Conservation (phyloP, 1,284 basidiomycete genomes). For the Leccinum insolens region DNA sequence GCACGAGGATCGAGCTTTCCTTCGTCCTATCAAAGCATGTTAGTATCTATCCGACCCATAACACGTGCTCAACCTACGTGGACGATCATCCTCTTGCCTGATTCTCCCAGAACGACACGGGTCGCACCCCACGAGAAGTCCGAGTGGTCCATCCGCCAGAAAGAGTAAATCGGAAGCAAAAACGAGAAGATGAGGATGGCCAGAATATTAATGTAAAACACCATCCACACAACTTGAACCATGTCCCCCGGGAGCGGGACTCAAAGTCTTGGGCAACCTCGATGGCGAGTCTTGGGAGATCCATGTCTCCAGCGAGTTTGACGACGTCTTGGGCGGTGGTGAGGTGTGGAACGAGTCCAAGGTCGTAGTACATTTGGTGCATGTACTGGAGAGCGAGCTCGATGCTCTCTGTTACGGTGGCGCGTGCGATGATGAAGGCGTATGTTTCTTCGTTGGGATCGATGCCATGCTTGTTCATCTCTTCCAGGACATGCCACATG, state of each 20-base stretch:
- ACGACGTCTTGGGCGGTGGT: constrained; percentile 53
- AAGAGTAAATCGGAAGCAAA: too few species aligned
- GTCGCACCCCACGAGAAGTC: too few species aligned
- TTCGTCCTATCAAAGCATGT: too few species aligned
- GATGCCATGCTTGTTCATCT: constrained; percentile 54
- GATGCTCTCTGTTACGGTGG: constrained; percentile 50
- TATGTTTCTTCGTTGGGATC: constrained; percentile 56
- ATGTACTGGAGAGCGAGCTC: constrained; percentile 65
- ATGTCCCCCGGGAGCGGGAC: constrained; percentile 34
- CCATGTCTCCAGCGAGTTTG: constrained; percentile 47
- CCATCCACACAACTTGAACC: too few species aligned
- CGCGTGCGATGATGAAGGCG: constrained; percentile 53
- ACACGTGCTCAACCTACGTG: too few species aligned
- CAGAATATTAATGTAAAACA: too few species aligned
- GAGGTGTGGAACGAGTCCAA: constrained; percentile 51
- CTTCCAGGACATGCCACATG: constrained; percentile 38
- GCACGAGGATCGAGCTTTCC: too few species aligned
- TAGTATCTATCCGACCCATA: too few species aligned
- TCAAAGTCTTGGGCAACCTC: constrained; percentile 68
- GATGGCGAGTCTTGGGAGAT: constrained; percentile 65
- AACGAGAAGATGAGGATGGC: too few species aligned
- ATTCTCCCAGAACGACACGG: too few species aligned
- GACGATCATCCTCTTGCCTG: too few species aligned
- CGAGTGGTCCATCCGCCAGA: too few species aligned
- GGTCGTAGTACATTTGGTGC: constrained; percentile 49